Percentiles rank a stretch among this genome's conserved stretches.
Evolutionary conservation across 1,284 basidiomycete species (phyloP).

Genomic region (Neotropicomus parvogracilis): DNA sequence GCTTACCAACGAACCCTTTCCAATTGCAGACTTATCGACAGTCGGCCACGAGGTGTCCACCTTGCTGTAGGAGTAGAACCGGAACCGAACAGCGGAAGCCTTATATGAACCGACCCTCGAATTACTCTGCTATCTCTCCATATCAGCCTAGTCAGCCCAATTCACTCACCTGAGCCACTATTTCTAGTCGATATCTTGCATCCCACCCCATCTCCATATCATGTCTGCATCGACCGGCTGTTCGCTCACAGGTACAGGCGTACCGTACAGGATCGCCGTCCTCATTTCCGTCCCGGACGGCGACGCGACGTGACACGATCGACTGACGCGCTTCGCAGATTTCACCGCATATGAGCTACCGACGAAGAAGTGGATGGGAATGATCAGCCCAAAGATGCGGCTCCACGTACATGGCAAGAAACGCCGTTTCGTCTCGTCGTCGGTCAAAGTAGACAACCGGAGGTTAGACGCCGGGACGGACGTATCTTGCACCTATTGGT

Average conservation of each 20-base stretch:
- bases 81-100: neutral
- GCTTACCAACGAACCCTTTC: neutral
- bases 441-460: conserved; percentile 1
- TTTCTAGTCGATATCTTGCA: neutral
- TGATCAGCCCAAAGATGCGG: conserved; percentile 14
- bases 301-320: neutral
- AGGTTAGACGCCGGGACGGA: neutral
- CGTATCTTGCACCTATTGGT: conserved; percentile 4
- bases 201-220: neutral
- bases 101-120: neutral
- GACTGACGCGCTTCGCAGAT: conserved; percentile 8
- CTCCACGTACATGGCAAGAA: conserved; percentile 4
- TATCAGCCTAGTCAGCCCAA: neutral
- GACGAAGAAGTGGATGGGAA: conserved; percentile 9
- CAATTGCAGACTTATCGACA: neutral
- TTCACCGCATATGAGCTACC: conserved; percentile 15
- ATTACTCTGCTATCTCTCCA: neutral
- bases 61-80: neutral
- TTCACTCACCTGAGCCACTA: neutral
- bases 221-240: neutral
- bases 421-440: conserved; percentile 10
- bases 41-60: conserved; percentile 2
- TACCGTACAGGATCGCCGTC: neutral
- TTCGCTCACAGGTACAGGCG: conserved; percentile 7
- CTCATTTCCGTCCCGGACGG: neutral